Evolutionary conservation across 2,329 filamentous ascomycete species (phyloP), one percentile per base, ranked within the genome.

Genomic region (Diaporthe sp.): DNA sequence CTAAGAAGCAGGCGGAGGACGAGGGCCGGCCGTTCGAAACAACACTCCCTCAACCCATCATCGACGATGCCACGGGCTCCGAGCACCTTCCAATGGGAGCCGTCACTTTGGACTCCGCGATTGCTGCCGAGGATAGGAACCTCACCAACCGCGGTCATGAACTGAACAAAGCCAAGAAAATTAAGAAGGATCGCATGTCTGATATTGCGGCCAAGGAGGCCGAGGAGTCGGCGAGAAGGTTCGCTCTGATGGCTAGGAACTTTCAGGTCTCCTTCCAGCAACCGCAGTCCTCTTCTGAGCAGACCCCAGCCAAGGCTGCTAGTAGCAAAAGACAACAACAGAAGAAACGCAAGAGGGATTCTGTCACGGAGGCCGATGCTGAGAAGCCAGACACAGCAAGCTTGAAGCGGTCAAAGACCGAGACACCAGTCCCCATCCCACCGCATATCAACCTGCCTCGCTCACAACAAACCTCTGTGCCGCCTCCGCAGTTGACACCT

Each of bases 81-180:
- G 85, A 85, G 79, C 88, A 89, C 70, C 86, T 91, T 34, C 90
- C 90, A 8, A 88, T 89, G 76, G 91, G 91, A 19, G 91, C 91
- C 2, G 89, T 92, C 61, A 91, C 89, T 75, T 84, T 89, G 34
- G 89, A 91, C 57, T 81, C 82, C 49, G 86, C 88, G 31, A 79
- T 92, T 59, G 88, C 87, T 44, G 86, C 86, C 19, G 91, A 93
- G 46, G 92, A 94, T 77, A 88, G 91, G 46, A 90, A 90, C 72
- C 87, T 92, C 19, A 92, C 91, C 80, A 94, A 95, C 82, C 89
- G 93, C 70, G 93, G 94, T 12, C 94, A 95, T 91, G 93, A 94
- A 80, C 87, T 95, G 34, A 95, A 95, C 80, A 93, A 94, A 79
- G 92, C 94, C 3, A 95, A 94, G 83, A 94, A 94, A 81, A 84